A percentile compares a stretch with the other conserved stretches of the same genome.
These are phyloP conservation scores for Crinitomyces ghanaensis DNA, from an alignment of 805 yeast species.

Conservation along the genomic window DNA sequence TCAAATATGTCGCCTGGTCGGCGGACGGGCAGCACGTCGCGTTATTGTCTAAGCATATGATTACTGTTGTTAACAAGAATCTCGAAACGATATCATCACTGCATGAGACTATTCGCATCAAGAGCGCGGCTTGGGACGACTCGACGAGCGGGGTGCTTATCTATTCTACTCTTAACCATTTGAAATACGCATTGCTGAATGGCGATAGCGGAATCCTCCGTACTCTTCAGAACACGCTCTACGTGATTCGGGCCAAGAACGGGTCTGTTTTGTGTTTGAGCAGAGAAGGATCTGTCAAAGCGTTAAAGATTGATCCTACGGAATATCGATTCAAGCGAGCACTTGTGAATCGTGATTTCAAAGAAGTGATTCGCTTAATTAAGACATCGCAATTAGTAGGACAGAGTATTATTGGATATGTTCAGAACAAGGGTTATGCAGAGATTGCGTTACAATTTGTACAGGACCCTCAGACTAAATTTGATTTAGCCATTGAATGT, in stretches of 20 bases:
- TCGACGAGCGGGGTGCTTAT: conserved; percentile 68
- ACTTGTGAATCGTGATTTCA: conserved; percentile 75
- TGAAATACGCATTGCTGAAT: conserved; percentile 82
- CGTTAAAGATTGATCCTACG: conserved; percentile 78
- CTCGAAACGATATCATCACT: conserved; percentile 68
- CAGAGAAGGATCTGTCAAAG: conserved; percentile 76
- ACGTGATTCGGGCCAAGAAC: conserved; percentile 62
- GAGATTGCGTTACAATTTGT: conserved; percentile 96
- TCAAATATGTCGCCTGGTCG: conserved; percentile 86
- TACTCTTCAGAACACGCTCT: conserved; percentile 80
- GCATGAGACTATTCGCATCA: conserved; percentile 94
- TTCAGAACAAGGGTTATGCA: conserved; percentile 92
- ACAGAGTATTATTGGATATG: conserved; percentile 88
- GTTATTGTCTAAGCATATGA: conserved; percentile 79
- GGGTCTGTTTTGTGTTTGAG: conserved; percentile 67
- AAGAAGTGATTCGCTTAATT: conserved; percentile 84
- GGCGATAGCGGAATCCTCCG: conserved; percentile 94
- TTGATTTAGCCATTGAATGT: conserved; percentile 90
- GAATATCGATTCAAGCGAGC: conserved; percentile 96
- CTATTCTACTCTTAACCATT: conserved; percentile 90
- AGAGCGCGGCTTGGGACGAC: conserved; percentile 97
- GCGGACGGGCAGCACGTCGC: conserved; percentile 81
- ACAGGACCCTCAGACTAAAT: conserved; percentile 90
- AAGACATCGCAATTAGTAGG: conserved; percentile 87
- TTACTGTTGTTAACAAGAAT: conserved; percentile 73